Evolutionary conservation across 1,284 basidiomycete species (phyloP), one percentile per base, ranked within the genome.

Genomic region (Pseudozyma sp.): DNA sequence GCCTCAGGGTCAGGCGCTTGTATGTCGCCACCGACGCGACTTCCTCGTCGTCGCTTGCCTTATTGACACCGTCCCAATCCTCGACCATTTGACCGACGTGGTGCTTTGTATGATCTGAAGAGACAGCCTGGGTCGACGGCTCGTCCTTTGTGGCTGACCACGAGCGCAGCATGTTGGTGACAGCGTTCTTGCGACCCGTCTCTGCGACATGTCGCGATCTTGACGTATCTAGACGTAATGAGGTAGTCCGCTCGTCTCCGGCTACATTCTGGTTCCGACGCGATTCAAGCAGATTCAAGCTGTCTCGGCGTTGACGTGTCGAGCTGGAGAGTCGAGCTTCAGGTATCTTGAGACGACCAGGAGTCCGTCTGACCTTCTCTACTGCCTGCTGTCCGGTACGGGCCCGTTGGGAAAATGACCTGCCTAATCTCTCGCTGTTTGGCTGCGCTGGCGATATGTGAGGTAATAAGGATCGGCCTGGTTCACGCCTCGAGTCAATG

Each of bases 341-440:
- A 3, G 60, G 67, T n/a, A 68, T 52, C 19, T 58, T 57, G 39
- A 68, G 55, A 33, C 67, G 60, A 45, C 60, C 52, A 1, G 67
- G 67, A 10, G 59, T 46, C 40, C 50, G 45, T 19, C 34, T 54
- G 10, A 48, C 9, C n/a, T 9, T 14, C n/a, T 42, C 33, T n/a
- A 17, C 24, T 8, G 43, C 17, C 45, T 59, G 11, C 29, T 16
- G 33, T 19, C 34, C 33, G 2, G 11, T 29, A 24, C 40, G 33
- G 10, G 14, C 53, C 29, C 60, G 51, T 33, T 63, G 59, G 14
- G 66, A 68, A 31, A 46, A 68, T 0, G 59, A 58, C 35, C 59
- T 35, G 16, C 31, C 19, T n/a, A 63, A 31, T 30, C 39, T 53
- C 1, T 13, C 14, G 19, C 40, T 19, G 7, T 11, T 9, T n/a